These are phyloP conservation scores for Sambucus nigra DNA, from an alignment of 129 eudicot genomes.

Conservation along the genomic window DNA sequence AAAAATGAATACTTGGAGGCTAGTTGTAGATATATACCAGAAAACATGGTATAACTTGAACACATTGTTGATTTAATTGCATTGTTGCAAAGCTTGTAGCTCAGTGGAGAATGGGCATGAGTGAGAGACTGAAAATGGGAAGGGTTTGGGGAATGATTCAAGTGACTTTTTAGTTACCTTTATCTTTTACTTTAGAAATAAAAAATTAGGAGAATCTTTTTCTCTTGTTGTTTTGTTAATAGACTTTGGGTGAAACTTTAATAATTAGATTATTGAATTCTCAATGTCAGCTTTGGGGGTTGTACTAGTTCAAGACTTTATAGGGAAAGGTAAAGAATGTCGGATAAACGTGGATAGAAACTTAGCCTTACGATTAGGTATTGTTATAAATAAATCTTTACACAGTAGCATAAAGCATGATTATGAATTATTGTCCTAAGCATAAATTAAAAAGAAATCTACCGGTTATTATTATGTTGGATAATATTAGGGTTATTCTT, in stretches of 20 bases:
- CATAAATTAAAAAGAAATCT: too few relatives aligned
- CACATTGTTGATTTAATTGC: constrained; percentile 4
- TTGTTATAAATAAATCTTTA: neutral
- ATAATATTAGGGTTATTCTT: too few relatives aligned
- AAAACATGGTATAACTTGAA: neutral
- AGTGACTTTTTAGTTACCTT: neutral
- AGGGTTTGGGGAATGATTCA: too few relatives aligned
- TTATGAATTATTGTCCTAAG: too few relatives aligned
- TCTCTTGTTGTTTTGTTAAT: neutral
- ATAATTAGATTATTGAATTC: neutral
- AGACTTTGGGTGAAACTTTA: neutral
- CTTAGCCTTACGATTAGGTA: neutral
- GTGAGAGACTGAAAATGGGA: neutral
- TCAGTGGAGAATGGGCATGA: neutral
- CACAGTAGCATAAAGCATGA: too few relatives aligned
- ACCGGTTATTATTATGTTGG: too few relatives aligned
- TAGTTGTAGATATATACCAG: too few relatives aligned
- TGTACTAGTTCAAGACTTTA: neutral
- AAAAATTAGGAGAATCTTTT: neutral
- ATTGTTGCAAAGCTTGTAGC: constrained; percentile 3
- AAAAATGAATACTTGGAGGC: too few relatives aligned
- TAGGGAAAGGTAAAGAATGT: constrained; percentile 1
- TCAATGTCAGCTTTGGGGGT: neutral
- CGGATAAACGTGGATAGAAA: neutral
- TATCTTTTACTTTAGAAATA: neutral